A percentile compares a stretch with the other conserved stretches of the same genome.
phyloP scores from a whole-genome alignment of 345 rosid genomes.

The Citrus trifoliata region DNA sequence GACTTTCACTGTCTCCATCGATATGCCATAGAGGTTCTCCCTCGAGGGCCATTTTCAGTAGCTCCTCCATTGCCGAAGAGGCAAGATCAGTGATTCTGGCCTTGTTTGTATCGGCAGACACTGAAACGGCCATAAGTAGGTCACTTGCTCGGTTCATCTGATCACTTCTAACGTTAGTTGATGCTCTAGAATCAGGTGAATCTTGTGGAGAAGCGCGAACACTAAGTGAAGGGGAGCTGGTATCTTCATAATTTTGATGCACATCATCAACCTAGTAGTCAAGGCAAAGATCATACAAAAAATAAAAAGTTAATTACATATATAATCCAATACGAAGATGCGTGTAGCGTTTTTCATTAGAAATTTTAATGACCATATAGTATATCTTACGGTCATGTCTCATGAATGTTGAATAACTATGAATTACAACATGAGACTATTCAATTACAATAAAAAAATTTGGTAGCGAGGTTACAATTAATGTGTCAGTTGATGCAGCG shows the following conservation, averaged over 20 bases:
- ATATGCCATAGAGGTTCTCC: conserved; percentile 36
- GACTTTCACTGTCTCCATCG: neutral
- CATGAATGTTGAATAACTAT: neutral
- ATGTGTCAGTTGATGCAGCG: neutral
- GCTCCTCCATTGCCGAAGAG: conserved; percentile 29
- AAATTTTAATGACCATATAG: neutral
- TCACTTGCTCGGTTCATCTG: conserved; percentile 25
- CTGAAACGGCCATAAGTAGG: conserved; percentile 37
- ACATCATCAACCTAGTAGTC: neutral
- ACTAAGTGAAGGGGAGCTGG: neutral
- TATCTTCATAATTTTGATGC: neutral
- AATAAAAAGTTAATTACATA: neutral
- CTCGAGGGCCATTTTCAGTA: conserved; percentile 14
- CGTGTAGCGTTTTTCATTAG: neutral
- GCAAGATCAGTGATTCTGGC: conserved; percentile 22
- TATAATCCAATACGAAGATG: too few relatives aligned
- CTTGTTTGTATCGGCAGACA: conserved; percentile 24
- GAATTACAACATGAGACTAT: neutral
- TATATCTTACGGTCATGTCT: neutral
- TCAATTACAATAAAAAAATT: too few relatives aligned
- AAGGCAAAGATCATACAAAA: neutral
- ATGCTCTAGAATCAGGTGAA: conserved; percentile 14
- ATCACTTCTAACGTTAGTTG: neutral
- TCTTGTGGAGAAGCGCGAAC: conserved; percentile 7
- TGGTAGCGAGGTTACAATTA: neutral